Conservation (phyloP, 192 early-diverging fungal genomes). For the Bifiguratus adelaidae region DNA sequence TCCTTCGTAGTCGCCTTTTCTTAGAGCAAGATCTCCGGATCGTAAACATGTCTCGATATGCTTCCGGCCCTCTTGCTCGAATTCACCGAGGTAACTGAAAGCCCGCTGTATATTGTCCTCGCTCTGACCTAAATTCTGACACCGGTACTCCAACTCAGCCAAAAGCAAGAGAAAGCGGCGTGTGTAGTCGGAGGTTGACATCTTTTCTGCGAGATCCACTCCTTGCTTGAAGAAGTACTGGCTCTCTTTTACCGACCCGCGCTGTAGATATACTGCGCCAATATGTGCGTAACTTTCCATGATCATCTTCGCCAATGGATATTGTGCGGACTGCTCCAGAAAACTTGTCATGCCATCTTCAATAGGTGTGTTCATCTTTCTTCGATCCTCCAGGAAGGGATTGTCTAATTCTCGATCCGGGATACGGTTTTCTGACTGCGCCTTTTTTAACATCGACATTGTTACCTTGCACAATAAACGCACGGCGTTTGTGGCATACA, state of each 20-base stretch:
- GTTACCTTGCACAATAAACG: background rate
- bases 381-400: constrained; percentile 9
- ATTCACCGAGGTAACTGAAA: constrained; percentile 4
- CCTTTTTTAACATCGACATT: background rate
- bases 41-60: background rate
- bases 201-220: constrained; percentile 29
- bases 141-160: constrained; percentile 41
- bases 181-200: constrained; percentile 20
- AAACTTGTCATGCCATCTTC: background rate
- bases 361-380: background rate
- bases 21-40: background rate
- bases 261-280: constrained; percentile 33
- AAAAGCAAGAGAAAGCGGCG: constrained; percentile 31
- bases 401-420: constrained; percentile 6
- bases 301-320: constrained; percentile 15
- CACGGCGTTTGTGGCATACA: too few species aligned
- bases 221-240: constrained; percentile 54
- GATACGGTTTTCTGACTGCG: background rate
- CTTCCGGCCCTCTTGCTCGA: background rate
- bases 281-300: constrained; percentile 35
- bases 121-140: constrained; percentile 29
- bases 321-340: background rate
- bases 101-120: constrained; percentile 23
- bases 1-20: constrained; percentile 3
- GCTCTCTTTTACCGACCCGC: constrained; percentile 47